Conservation (phyloP, 2,329 filamentous ascomycete species). For the Microcyclosporella mali region DNA sequence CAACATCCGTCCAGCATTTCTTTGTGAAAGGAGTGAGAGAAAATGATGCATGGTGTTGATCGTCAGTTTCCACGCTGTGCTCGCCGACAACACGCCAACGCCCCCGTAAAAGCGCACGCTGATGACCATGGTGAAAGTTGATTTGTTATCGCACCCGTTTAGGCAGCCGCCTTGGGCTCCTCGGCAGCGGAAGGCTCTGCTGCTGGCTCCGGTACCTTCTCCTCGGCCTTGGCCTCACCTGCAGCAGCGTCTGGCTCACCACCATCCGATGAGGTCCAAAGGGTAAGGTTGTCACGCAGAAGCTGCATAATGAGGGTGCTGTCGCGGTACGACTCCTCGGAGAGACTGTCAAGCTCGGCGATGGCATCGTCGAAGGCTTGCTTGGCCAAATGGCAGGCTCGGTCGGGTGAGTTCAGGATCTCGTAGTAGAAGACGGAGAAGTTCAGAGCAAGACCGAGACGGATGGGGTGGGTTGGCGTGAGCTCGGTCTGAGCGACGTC, state of each 20-base stretch:
- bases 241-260: conserved; percentile 66
- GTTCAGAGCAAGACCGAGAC: conserved; percentile 94
- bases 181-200: conserved; percentile 45
- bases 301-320: conserved; percentile 99
- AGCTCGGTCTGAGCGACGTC: conserved; percentile 97
- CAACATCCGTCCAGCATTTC: no score
- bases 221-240: conserved; percentile 46
- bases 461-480: conserved; percentile 95
- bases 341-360: conserved; percentile 94
- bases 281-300: conserved; percentile 93
- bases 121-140: conserved; percentile 13
- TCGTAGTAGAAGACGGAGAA: conserved; percentile 99
- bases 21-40: background rate
- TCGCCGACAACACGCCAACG: conserved; percentile 15
- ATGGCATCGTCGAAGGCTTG: conserved; percentile 98
- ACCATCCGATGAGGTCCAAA: conserved; percentile 93
- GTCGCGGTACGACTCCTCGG: conserved; percentile 97
- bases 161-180: conserved; percentile 21
- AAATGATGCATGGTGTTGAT: conserved; percentile 11
- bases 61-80: conserved; percentile 8
- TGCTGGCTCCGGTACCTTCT: conserved; percentile 35
- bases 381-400: conserved; percentile 96
- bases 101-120: conserved; percentile 13
- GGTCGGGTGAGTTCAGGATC: conserved; percentile 96
- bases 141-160: conserved; percentile 8